These are phyloP conservation scores for Cladosporium oxysporum DNA, from an alignment of 2,329 filamentous ascomycete species.

Conservation along the genomic window DNA sequence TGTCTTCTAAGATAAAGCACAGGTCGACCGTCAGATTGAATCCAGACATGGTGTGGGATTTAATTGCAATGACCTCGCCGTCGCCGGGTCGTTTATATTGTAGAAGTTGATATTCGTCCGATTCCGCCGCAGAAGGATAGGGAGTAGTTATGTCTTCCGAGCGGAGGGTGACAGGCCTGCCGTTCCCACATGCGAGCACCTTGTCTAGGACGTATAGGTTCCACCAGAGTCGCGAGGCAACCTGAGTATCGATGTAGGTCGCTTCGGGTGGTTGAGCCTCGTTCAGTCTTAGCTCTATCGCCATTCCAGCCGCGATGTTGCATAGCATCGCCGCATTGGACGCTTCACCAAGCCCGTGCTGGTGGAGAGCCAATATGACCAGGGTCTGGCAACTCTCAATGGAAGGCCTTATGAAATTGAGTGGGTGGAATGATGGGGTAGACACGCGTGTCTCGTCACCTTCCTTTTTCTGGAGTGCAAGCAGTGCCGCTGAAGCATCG, in stretches of 20 bases:
- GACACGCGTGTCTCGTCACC: neutral
- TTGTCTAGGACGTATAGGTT: slow-evolving; percentile 15
- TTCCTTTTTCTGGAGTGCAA: slow-evolving; percentile 15
- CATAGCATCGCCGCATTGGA: slow-evolving; percentile 16
- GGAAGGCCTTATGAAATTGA: slow-evolving; percentile 15
- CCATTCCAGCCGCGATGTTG: slow-evolving; percentile 16
- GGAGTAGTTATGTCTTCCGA: slow-evolving; percentile 7
- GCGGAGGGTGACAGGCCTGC: slow-evolving; percentile 3
- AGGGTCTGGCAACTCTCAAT: slow-evolving; percentile 18
- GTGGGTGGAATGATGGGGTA: slow-evolving; percentile 10
- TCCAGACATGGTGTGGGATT: slow-evolving; percentile 12
- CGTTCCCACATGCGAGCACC: slow-evolving; percentile 8
- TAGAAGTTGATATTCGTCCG: slow-evolving; percentile 13
- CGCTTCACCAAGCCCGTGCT: slow-evolving; percentile 13
- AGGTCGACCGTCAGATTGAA: slow-evolving; percentile 13
- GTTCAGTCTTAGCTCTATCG: slow-evolving; percentile 9
- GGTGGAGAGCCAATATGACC: slow-evolving; percentile 9
- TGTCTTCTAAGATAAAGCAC: slow-evolving; percentile 6
- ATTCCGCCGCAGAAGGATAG: slow-evolving; percentile 13
- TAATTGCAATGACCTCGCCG: slow-evolving; percentile 6
- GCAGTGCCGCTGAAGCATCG: slow-evolving; percentile 2
- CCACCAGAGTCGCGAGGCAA: slow-evolving; percentile 13
- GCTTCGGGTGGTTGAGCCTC: neutral
- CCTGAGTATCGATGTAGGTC: slow-evolving; percentile 5
- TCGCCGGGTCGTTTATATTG: neutral